A percentile compares a stretch with the other conserved stretches of the same genome.
Conservation (phyloP, 1,284 basidiomycete genomes). For the Cerioporus squamosus region DNA sequence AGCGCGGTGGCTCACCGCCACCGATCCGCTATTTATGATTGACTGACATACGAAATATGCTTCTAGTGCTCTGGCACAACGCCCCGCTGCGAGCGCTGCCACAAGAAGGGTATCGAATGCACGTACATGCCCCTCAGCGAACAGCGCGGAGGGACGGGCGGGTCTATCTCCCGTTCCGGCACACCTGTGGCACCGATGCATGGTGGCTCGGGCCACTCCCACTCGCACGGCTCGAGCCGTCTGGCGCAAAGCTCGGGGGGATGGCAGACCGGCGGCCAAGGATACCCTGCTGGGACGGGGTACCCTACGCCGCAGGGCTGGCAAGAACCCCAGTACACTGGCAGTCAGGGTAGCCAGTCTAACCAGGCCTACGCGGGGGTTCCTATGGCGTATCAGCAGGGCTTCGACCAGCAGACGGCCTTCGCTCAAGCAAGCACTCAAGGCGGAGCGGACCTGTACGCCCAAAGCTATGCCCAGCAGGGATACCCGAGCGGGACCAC, state of each 20-base stretch:
- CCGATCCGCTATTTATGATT: slow-evolving; percentile 6
- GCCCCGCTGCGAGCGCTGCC: slow-evolving; percentile 38
- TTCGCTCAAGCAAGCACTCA: slow-evolving; percentile 10
- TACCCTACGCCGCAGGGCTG: slow-evolving; percentile 17
- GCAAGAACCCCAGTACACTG: not conserved
- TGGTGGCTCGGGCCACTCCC: not conserved
- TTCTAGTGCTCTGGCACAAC: slow-evolving; percentile 34
- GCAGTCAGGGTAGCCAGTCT: not conserved
- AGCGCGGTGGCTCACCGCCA: slow-evolving; percentile 2
- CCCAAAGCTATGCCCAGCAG: slow-evolving; percentile 21
- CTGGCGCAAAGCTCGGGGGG: slow-evolving; percentile 3
- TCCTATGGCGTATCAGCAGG: slow-evolving; percentile 13
- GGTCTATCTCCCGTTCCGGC: slow-evolving; percentile 23
- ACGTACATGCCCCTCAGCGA: slow-evolving; percentile 37
- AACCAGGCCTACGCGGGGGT: slow-evolving; percentile 3
- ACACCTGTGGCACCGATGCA: slow-evolving; percentile 3
- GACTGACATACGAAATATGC: not conserved
- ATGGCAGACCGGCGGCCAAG: slow-evolving; percentile 4
- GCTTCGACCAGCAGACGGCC: slow-evolving; percentile 7
- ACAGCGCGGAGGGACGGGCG: slow-evolving; percentile 29
- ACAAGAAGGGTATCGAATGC: slow-evolving; percentile 38
- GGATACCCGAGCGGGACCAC: slow-evolving; percentile 22
- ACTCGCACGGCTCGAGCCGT: slow-evolving; percentile 5
- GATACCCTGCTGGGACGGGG: not conserved
- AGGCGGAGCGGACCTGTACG: slow-evolving; percentile 3